A percentile compares a stretch with the other conserved stretches of the same genome.
phyloP scores from a whole-genome alignment of 495 filamentous ascomycete species.

The Xylaria longipes region DNA sequence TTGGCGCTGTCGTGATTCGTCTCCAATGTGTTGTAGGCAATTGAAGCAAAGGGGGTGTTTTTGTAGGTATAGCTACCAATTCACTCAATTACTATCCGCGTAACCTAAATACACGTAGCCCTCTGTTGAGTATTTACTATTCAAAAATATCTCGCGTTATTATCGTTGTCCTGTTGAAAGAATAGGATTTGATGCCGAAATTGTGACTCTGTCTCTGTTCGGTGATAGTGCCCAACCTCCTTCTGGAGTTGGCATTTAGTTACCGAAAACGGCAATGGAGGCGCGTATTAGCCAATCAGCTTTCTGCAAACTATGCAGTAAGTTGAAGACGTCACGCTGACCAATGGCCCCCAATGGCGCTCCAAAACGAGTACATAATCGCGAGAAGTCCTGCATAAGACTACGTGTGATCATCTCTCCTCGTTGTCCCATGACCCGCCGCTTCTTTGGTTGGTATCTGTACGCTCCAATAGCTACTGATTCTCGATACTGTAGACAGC shows the following conservation, averaged over 20 bases:
- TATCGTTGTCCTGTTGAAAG: neutral
- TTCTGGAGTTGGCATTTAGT: neutral
- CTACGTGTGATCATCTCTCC: conserved; percentile 16
- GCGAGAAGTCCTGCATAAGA: conserved; percentile 23
- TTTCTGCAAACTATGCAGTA: neutral
- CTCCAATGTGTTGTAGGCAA: neutral
- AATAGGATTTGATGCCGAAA: neutral
- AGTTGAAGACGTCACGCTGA: conserved; percentile 1
- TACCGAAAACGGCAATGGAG: conserved; percentile 20
- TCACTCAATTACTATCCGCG: neutral
- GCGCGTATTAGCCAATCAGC: conserved; percentile 11
- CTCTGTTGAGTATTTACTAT: neutral
- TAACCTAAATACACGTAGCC: neutral
- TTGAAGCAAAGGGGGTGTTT: neutral
- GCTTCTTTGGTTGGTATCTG: neutral
- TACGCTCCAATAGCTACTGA: neutral
- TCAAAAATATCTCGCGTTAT: neutral
- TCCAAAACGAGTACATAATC: neutral
- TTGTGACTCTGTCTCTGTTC: neutral
- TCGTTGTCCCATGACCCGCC: neutral
- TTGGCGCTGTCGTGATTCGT: neutral
- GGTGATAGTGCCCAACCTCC: neutral
- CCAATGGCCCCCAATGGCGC: neutral
- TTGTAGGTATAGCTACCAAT: neutral
- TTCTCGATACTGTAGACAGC: neutral